Percentiles rank a stretch among this genome's conserved stretches.
These are phyloP conservation scores for Trypanosoma cruzi DNA, from an alignment of 208 protist species.

Conservation along the genomic window DNA sequence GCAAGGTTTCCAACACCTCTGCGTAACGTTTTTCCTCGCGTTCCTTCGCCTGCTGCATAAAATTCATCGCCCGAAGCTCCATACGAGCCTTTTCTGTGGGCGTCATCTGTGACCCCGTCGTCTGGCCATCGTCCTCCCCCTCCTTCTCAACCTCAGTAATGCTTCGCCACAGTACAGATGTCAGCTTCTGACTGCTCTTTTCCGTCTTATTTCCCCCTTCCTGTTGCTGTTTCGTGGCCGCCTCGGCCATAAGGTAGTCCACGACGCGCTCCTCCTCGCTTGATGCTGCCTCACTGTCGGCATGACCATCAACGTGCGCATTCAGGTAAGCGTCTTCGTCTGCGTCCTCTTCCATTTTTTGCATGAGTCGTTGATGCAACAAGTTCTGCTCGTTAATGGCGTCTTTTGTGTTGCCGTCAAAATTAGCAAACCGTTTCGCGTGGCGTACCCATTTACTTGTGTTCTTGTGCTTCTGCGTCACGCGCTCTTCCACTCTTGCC, in stretches of 20 bases:
- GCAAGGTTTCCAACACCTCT: slow-evolving; percentile 53
- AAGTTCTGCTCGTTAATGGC: slow-evolving; percentile 88
- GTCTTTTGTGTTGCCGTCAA: slow-evolving; percentile 78
- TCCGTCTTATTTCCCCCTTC: neutral
- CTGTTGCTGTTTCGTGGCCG: slow-evolving; percentile 19
- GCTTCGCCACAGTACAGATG: slow-evolving; percentile 55
- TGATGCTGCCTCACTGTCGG: slow-evolving; percentile 36
- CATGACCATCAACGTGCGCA: slow-evolving; percentile 29
- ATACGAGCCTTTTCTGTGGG: slow-evolving; percentile 66
- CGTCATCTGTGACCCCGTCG: slow-evolving; percentile 26
- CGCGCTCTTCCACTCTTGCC: slow-evolving; percentile 84
- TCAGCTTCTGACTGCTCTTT: slow-evolving; percentile 16
- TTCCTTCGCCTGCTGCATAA: slow-evolving; percentile 84
- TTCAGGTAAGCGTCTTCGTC: slow-evolving; percentile 79
- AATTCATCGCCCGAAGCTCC: slow-evolving; percentile 80
- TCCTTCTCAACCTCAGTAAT: slow-evolving; percentile 36
- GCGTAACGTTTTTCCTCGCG: slow-evolving; percentile 60
- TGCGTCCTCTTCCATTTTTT: slow-evolving; percentile 89
- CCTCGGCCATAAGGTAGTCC: slow-evolving; percentile 69
- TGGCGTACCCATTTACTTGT: slow-evolving; percentile 92
- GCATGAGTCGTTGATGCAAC: slow-evolving; percentile 88
- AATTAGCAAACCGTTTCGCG: slow-evolving; percentile 84
- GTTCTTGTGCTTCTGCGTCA: slow-evolving; percentile 94
- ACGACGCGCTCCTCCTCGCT: slow-evolving; percentile 85
- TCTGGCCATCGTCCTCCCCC: slow-evolving; percentile 5